A percentile compares a stretch with the other conserved stretches of the same genome.
These are phyloP conservation scores for Saccharomyces hybrid DNA, from an alignment of 1,139 yeast genomes.

Conservation along the genomic window DNA sequence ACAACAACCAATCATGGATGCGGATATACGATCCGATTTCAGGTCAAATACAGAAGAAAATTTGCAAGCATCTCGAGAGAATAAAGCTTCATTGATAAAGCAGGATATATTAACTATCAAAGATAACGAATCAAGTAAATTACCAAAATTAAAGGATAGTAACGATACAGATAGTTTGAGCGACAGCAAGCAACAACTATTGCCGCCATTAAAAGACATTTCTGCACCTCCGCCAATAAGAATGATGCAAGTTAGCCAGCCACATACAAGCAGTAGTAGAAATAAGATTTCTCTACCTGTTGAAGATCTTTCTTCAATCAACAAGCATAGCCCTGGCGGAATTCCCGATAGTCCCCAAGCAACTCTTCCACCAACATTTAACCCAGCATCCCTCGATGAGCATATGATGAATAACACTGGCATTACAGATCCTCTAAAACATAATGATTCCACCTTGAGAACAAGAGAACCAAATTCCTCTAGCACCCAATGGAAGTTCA, in stretches of 20 bases:
- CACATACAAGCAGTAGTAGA: slow-evolving; percentile 2
- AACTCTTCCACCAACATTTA: background rate
- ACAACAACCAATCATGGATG: background rate
- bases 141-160: background rate
- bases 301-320: background rate
- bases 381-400: background rate
- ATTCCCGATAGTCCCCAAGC: background rate
- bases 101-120: background rate
- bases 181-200: background rate
- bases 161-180: background rate
- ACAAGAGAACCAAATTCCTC: slow-evolving; percentile 8
- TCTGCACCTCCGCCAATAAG: slow-evolving; percentile 4
- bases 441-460: background rate
- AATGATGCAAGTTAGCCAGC: slow-evolving; percentile 2
- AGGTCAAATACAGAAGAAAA: background rate
- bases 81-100: background rate
- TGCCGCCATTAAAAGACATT: slow-evolving; percentile 6
- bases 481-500: slow-evolving; percentile 37
- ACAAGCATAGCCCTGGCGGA: background rate
- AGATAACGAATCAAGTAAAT: background rate
- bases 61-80: background rate
- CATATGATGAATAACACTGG: background rate
- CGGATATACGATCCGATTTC: background rate
- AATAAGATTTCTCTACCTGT: slow-evolving; percentile 6
- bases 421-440: background rate